phyloP scores from a whole-genome alignment of 345 rosid genomes.

The Angophora floribunda region DNA sequence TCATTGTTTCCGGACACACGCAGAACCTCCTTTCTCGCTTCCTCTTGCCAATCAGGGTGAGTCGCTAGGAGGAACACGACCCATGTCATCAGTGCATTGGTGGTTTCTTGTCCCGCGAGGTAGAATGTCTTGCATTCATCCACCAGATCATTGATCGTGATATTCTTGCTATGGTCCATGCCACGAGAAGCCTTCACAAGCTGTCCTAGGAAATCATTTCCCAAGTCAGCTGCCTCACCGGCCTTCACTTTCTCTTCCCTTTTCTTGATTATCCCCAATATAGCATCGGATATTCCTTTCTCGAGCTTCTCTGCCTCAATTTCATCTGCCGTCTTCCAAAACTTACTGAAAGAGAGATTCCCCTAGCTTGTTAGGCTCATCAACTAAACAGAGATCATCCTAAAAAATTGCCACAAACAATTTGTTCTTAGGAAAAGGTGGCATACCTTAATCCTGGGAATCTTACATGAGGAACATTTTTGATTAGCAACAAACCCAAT shows the following conservation, averaged over 20 bases:
- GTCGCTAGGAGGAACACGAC: conserved; percentile 15
- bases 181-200: conserved; percentile 11
- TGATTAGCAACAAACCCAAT: background rate
- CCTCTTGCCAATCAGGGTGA: conserved; percentile 37
- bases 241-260: conserved; percentile 3
- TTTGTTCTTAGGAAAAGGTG: background rate
- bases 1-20: conserved; percentile 12
- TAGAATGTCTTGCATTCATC: conserved; percentile 33
- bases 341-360: conserved; percentile 3
- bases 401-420: background rate
- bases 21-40: conserved; percentile 24
- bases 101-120: conserved; percentile 19
- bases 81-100: conserved; percentile 8
- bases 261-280: background rate
- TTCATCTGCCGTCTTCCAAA: conserved; percentile 13
- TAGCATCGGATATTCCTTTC: background rate
- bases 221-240: background rate
- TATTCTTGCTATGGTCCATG: background rate
- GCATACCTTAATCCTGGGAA: conserved; percentile 19
- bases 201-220: conserved; percentile 18
- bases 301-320: conserved; percentile 1
- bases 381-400: background rate
- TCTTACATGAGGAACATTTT: background rate
- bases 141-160: conserved; percentile 20
- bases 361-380: background rate